phyloP scores from a whole-genome alignment of 495 filamentous ascomycete species.

The Trichoderma orchidacearum region DNA sequence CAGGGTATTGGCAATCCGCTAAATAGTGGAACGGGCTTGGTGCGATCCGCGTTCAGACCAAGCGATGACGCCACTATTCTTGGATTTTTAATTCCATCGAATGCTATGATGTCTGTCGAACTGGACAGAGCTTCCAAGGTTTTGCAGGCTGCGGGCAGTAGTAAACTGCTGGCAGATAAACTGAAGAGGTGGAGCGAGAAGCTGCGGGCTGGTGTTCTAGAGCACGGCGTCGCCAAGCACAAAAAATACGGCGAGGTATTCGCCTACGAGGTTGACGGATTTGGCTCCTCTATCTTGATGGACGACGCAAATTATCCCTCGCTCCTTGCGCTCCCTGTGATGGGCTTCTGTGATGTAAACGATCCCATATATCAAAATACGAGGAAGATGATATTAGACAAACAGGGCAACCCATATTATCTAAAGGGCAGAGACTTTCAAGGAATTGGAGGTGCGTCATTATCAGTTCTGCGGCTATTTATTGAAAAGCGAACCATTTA shows the following conservation, averaged over 20 bases:
- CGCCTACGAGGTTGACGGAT: slow-evolving; percentile 94
- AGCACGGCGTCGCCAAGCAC: slow-evolving; percentile 81
- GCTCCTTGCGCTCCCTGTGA: slow-evolving; percentile 68
- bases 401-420: slow-evolving; percentile 78
- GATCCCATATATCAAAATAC: slow-evolving; percentile 80
- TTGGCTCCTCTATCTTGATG: slow-evolving; percentile 84
- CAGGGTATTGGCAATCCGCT: slow-evolving; percentile 81
- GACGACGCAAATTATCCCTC: slow-evolving; percentile 96
- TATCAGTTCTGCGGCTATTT: neutral
- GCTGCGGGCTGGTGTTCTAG: slow-evolving; percentile 67
- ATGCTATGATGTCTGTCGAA: slow-evolving; percentile 91
- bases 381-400: slow-evolving; percentile 73
- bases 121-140: slow-evolving; percentile 63
- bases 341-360: slow-evolving; percentile 62
- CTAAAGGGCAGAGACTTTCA: slow-evolving; percentile 64
- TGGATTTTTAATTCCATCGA: slow-evolving; percentile 90
- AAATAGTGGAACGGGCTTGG: slow-evolving; percentile 66
- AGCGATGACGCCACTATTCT: slow-evolving; percentile 95
- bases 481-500: neutral
- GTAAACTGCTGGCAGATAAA: slow-evolving; percentile 34
- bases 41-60: slow-evolving; percentile 89
- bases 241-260: slow-evolving; percentile 79
- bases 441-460: slow-evolving; percentile 65
- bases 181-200: slow-evolving; percentile 49
- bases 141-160: slow-evolving; percentile 42